Evolutionary conservation across 2,329 filamentous ascomycete species (phyloP).

Genomic region (Cercospora sp.): DNA sequence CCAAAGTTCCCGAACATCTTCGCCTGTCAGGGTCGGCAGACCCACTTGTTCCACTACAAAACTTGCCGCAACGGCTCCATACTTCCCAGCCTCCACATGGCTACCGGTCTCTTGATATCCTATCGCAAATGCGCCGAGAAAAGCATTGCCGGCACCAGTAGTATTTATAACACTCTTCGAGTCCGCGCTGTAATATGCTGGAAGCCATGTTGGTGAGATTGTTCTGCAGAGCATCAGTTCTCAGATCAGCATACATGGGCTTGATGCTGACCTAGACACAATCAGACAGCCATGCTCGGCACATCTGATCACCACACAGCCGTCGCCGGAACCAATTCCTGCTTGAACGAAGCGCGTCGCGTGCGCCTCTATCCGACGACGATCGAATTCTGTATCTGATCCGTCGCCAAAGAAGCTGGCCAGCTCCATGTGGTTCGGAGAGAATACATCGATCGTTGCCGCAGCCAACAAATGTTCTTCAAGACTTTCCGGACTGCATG

Average conservation of each 20-base stretch:
- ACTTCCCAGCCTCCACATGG: conserved; percentile 28
- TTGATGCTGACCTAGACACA: conserved; percentile 4
- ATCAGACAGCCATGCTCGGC: conserved; percentile 35
- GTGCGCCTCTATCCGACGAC: conserved; percentile 23
- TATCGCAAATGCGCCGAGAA: conserved; percentile 32
- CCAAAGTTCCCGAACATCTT: conserved; percentile 46
- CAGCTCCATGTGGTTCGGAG: conserved; percentile 36
- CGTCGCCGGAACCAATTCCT: conserved; percentile 20
- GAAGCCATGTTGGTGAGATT: conserved; percentile 24
- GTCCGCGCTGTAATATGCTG: conserved; percentile 23
- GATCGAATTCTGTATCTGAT: conserved; percentile 17
- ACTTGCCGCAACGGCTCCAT: conserved; percentile 33
- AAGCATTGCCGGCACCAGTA: conserved; percentile 36
- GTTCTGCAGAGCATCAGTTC: background rate
- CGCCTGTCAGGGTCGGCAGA: conserved; percentile 43
- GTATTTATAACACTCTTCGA: conserved; percentile 30
- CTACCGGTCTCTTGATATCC: conserved; percentile 27
- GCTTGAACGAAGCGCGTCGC: conserved; percentile 25
- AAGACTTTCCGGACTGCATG: conserved; percentile 28
- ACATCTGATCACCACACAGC: conserved; percentile 29
- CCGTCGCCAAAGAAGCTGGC: conserved; percentile 27
- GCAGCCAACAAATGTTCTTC: conserved; percentile 24
- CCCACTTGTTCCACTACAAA: conserved; percentile 34
- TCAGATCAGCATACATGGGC: background rate
- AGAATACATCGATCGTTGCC: conserved; percentile 32